Evolutionary conservation across 1,284 basidiomycete genomes (phyloP), one percentile per base, ranked within the genome.

Genomic region (Erythrobasidium hasegawianum): DNA sequence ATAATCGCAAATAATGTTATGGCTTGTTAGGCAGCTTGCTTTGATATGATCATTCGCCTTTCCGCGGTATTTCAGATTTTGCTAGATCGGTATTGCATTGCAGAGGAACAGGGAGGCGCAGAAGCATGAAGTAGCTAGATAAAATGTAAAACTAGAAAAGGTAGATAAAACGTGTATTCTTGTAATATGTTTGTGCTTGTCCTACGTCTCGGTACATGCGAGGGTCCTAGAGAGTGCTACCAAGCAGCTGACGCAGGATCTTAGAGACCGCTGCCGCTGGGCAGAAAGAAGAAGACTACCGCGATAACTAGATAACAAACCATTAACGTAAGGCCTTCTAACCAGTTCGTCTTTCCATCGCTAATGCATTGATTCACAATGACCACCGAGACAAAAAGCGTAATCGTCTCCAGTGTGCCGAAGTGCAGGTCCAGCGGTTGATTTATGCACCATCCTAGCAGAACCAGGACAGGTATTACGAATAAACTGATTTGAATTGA

Each of bases 401-500:
- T 72, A 64, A 81, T 77, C 2, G 77, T 77, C 73, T 77, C 80
- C 71, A 80, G 80, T 11, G 77, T 75, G 72, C 74, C 68, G 58
- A 75, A 76, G 65, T 78, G 75, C 29, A 81, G 71, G 18, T 77
- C 76, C 73, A 81, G 77, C 5, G 80, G 80, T 69, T 81, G 80
- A 0, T 79, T 79, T 43, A 81, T 80, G 43, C 54, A 56, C 80
- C 80, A 81, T 2, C 77, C 80, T 61, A 82, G 71, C 13, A 81
- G 69, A 27, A 86, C 80, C 58, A 86, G 77, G 24, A 85, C 85
- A 76, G 89, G 89, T 72, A 91, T 84, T 67, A 91, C 85, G 75
- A 92, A 74, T 40, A 93, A 81, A 0, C 89, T 87, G 65, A 90
- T 90, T 86, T 96, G 92, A 69, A 95, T 91, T 68, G 88, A 90